phyloP scores from a whole-genome alignment of 306 rosid genomes.

The Gillenia trifoliata region DNA sequence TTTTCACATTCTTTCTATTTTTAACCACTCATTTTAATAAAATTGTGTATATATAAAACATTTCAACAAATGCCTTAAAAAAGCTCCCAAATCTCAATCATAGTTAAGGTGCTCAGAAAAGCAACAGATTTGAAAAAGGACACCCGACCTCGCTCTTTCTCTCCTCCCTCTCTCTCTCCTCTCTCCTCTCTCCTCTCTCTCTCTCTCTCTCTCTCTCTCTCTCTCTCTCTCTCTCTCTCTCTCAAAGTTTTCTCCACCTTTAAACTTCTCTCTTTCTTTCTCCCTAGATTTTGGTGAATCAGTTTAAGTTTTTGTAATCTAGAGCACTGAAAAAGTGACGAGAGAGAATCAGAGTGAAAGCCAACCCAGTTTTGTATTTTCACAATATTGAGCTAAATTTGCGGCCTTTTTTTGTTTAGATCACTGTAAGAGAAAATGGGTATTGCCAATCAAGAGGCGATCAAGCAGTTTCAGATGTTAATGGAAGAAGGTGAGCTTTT shows the following conservation, averaged over 20 bases:
- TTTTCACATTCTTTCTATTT: neutral
- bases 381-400: slow-evolving; percentile 14
- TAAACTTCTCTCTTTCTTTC: slow-evolving; percentile 8
- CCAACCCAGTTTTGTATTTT: slow-evolving; percentile 25
- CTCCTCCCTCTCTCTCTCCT: neutral
- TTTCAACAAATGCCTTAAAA: neutral
- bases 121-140: neutral
- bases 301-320: neutral
- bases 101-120: neutral
- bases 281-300: slow-evolving; percentile 10
- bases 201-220: neutral
- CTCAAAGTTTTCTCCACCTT: neutral
- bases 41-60: neutral
- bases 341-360: slow-evolving; percentile 10
- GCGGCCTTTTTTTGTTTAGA: neutral
- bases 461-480: slow-evolving; percentile 60
- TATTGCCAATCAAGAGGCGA: slow-evolving; percentile 58
- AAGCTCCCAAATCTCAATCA: neutral
- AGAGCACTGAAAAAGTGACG: slow-evolving; percentile 11
- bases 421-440: slow-evolving; percentile 46
- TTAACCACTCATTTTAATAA: neutral
- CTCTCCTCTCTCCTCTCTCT: too few species aligned
- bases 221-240: neutral
- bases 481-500: slow-evolving; percentile 56
- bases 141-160: neutral